Evolutionary conservation across 2,329 filamentous ascomycete species (phyloP).

Genomic region (Penicillium concentricum): DNA sequence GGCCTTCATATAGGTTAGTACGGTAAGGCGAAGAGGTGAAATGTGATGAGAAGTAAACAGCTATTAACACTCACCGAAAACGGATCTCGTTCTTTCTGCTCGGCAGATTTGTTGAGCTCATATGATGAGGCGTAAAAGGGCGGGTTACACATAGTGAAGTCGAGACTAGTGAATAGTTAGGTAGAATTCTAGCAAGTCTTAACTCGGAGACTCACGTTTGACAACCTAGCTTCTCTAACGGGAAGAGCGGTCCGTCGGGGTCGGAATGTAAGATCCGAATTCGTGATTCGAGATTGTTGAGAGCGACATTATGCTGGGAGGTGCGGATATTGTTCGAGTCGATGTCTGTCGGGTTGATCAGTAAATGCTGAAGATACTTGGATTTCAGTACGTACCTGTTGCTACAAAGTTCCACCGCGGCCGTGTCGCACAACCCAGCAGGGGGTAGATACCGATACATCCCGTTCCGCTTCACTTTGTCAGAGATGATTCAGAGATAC

Average conservation of each 20-base stretch:
- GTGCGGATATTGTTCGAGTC: slow-evolving; percentile 67
- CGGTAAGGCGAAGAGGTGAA: background rate
- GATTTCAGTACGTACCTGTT: slow-evolving; percentile 49
- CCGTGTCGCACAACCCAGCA: slow-evolving; percentile 70
- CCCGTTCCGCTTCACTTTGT: slow-evolving; percentile 66
- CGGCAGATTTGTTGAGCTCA: slow-evolving; percentile 66
- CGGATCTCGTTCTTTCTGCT: slow-evolving; percentile 65
- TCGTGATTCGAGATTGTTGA: slow-evolving; percentile 64
- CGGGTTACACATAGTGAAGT: slow-evolving; percentile 92
- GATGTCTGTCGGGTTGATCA: slow-evolving; percentile 57
- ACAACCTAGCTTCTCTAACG: slow-evolving; percentile 49
- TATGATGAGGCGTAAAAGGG: slow-evolving; percentile 80
- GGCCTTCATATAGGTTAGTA: slow-evolving; percentile 23
- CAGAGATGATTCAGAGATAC: slow-evolving; percentile 10
- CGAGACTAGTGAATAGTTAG: slow-evolving; percentile 49
- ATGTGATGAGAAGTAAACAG: no score
- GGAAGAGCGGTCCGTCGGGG: slow-evolving; percentile 59
- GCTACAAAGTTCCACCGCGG: slow-evolving; percentile 70
- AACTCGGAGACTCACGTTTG: slow-evolving; percentile 19
- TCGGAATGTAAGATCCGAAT: slow-evolving; percentile 63
- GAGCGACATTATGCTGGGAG: slow-evolving; percentile 64
- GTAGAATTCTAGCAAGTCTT: background rate
- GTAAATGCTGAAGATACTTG: background rate
- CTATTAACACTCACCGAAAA: slow-evolving; percentile 57
- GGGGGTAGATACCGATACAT: slow-evolving; percentile 85